These are phyloP conservation scores for Apiotrichum montevideense DNA, from an alignment of 1,284 basidiomycete genomes.

Conservation along the genomic window DNA sequence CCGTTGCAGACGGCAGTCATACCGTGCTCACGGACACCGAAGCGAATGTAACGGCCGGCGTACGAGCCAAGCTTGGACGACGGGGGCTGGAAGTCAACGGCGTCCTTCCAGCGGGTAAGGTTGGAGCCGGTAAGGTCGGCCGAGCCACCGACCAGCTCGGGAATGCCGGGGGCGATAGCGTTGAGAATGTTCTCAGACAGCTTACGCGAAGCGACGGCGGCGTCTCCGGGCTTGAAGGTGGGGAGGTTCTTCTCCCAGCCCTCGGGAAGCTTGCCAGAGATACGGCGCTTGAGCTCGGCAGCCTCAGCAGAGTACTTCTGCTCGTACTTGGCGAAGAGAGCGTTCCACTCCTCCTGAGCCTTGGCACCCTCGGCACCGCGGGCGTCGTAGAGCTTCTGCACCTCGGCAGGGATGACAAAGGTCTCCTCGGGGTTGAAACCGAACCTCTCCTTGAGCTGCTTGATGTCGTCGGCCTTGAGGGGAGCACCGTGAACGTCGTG, in stretches of 20 bases:
- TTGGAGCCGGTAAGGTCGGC: conserved; percentile 91
- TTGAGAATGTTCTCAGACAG: conserved; percentile 84
- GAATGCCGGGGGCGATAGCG: conserved; percentile 65
- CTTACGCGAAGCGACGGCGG: conserved; percentile 85
- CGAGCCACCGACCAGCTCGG: conserved; percentile 82
- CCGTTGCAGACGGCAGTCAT: conserved; percentile 96
- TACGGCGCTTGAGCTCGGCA: conserved; percentile 77
- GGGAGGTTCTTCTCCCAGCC: conserved; percentile 84
- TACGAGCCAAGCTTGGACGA: conserved; percentile 77
- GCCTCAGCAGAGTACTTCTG: conserved; percentile 76
- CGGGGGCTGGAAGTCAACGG: conserved; percentile 83
- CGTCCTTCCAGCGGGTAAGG: conserved; percentile 73
- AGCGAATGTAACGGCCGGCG: conserved; percentile 84
- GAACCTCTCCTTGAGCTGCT: conserved; percentile 74
- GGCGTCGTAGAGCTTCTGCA: conserved; percentile 63
- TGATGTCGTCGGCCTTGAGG: conserved; percentile 87
- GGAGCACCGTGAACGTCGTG: conserved; percentile 90
- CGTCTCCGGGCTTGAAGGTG: conserved; percentile 64
- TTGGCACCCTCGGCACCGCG: conserved; percentile 66
- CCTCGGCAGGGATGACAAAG: conserved; percentile 73
- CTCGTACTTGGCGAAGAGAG: conserved; percentile 64
- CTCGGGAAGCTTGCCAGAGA: conserved; percentile 72
- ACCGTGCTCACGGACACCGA: conserved; percentile 94
- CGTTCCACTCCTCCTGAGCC: conserved; percentile 70
- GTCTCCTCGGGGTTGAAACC: conserved; percentile 72